Base-by-base conservation (phyloP, 441 rosid species). In the Bocquillonia castaneifolia region DNA sequence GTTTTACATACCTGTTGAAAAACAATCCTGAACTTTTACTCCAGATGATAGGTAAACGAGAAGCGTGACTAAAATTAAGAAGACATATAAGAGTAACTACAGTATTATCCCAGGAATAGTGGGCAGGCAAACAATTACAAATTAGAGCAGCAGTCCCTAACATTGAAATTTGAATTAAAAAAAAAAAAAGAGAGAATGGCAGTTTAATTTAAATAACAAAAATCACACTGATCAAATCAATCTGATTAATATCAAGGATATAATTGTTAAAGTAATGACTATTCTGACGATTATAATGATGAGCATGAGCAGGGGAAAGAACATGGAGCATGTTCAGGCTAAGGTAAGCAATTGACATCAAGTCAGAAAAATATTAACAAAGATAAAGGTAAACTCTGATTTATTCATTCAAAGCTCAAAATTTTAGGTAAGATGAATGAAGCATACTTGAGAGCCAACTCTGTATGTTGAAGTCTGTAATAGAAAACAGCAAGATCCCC, bases 401-500 rank as follows among this genome's bases (percentile, higher is more conserved):
- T 23, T 47, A 28, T 23, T 60, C 37, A 28, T 44, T 36, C 62
- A 66, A 18, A 17, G 36, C 12, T 51, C 47, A 68, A 56, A 56
- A 57, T 31, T 61, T 42, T 18, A 26, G 1, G 32, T 42, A 7
- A 18, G 29, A 59, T 53, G 31, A 74, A 48, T 36, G 57, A 31
- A 71, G 45, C 78, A 26, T 78, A 88, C 93, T 83, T 88, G 73
- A 86, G 75, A 74, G 91, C 93, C 82, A 88, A 73, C 63, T 88
- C 93, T 31, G 86, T 88, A 73, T 84, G 88, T 71, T 88, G 89
- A 71, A 88, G 89, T 44, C 91, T 81, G 82, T 88, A 86, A 76
- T 86, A 88, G 68, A 88, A 88, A 39, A 86, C 86, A 10, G 93
- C 84, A 57, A 88, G 89, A 78, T 85, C 91, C 53, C 86, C 92